phyloP scores from a whole-genome alignment of 345 rosid genomes.

The Gossypium herbaceum region DNA sequence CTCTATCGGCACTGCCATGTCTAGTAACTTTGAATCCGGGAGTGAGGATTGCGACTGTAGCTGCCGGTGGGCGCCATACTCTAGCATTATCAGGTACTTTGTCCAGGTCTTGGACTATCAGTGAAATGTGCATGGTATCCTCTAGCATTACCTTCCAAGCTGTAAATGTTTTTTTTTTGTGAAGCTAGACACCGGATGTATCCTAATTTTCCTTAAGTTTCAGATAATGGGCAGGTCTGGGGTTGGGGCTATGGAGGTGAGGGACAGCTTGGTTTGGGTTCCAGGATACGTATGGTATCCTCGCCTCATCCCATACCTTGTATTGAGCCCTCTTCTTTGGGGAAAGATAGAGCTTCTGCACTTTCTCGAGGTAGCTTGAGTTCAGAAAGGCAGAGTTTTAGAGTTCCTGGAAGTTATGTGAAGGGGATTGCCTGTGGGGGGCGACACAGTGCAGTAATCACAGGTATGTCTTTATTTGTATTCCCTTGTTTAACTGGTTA shows the following conservation, averaged over 20 bases:
- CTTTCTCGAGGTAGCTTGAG: constrained; percentile 48
- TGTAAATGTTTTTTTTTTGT: constrained; percentile 18
- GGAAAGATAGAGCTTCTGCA: constrained; percentile 44
- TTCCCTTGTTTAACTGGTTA: constrained; percentile 7
- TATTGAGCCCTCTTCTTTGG: constrained; percentile 56
- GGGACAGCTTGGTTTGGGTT: constrained; percentile 98
- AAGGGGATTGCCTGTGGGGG: constrained; percentile 94
- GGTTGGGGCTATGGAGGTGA: constrained; percentile 99
- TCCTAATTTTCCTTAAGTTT: constrained; percentile 42
- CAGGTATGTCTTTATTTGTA: constrained; percentile 43
- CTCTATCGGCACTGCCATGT: constrained; percentile 81
- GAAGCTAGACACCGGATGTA: constrained; percentile 24
- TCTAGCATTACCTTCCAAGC: constrained; percentile 13
- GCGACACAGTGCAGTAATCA: constrained; percentile 87
- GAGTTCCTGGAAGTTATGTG: constrained; percentile 83
- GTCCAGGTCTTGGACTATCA: constrained; percentile 5
- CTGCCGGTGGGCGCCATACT: constrained; percentile 98
- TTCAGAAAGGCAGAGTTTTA: constrained; percentile 52
- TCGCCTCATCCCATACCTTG: constrained; percentile 91
- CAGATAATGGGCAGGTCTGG: constrained; percentile 99
- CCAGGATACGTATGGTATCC: constrained; percentile 87
- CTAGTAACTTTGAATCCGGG: constrained; percentile 84
- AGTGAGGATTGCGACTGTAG: constrained; percentile 71
- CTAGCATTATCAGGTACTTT: constrained; percentile 81
- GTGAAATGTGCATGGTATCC: constrained; percentile 1